Base-by-base conservation (phyloP, 805 yeast genomes). In the Candida railenensis region DNA sequence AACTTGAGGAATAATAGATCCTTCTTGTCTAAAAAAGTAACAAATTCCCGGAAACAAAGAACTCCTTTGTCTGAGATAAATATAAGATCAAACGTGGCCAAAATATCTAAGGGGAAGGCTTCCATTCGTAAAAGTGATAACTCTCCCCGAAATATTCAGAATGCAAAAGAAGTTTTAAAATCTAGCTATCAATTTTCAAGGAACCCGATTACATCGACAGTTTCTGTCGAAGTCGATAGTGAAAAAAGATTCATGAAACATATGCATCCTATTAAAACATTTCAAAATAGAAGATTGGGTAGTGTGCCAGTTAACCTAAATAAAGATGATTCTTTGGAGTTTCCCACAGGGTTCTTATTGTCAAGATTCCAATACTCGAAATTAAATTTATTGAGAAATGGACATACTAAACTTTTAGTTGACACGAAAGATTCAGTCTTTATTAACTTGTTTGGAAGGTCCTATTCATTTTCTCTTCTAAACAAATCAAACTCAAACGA, bases 201-300 rank as follows among this genome's bases (percentile, higher is more conserved):
- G 37, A 49, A 52, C 20, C 73, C 75, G 1, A 40, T 49, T 15
- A 47, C 51, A 30, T 49, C 58, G 33, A 71, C 75, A 2, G 61
- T 65, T 2, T 63, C 50, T 0, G 53, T 65, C 42, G 77, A 71
- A 49, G 69, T 62, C 0, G 76, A 70, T 40, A 67, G 70, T 42
- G 49, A 53, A 2, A 48, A 45, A 9, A 53, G 47, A 19, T 59
- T 51, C 36, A 51, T 56, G 2, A 47, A 46, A 36, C 21, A 4
- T 5, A 4, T 36, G 30, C 30, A 25, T 25, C 30, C 30, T 25
- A 25, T 5, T 11, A 25, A 25, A 11, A 25, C 5, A 25, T 25
- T 25, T 25, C 30, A 7, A 11, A 25, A 25, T 25, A 25, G 30
- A 25, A 25, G 30, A 25, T 11, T 25, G 30, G 11, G 9, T 7